Conservation (phyloP, 1,284 basidiomycete species). For the Peniophora sp. region DNA sequence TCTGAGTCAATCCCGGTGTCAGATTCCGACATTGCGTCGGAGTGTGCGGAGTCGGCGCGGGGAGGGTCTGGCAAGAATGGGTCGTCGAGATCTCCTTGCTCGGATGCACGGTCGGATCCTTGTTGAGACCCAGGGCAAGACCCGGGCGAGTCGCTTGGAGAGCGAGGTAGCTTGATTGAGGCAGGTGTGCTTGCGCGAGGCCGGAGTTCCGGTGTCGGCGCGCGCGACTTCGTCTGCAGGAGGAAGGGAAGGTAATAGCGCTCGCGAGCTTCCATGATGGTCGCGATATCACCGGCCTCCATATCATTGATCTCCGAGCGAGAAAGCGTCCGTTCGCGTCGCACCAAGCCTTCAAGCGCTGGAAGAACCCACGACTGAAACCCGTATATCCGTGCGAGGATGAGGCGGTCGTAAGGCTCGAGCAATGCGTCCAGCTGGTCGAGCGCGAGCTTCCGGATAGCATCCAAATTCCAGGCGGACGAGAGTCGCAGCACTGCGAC, state of each 20-base stretch:
- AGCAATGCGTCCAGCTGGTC: background rate
- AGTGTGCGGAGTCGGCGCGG: no score
- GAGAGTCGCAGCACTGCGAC: background rate
- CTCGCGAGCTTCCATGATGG: background rate
- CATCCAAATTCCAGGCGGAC: background rate
- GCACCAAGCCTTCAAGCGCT: background rate
- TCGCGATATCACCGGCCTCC: background rate
- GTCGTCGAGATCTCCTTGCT: no score
- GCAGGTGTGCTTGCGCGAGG: background rate
- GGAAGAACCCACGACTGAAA: background rate
- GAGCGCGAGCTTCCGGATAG: background rate
- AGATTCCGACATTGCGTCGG: no score
- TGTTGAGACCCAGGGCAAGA: no score
- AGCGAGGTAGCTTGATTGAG: background rate
- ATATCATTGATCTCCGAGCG: background rate
- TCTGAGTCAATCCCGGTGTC: no score
- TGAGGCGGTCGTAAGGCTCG: background rate
- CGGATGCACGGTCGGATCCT: no score
- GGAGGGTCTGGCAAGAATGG: no score
- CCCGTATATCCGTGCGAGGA: background rate
- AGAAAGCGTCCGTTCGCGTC: background rate
- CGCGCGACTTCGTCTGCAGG: no score
- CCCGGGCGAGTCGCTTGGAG: no score
- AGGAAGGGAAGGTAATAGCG: no score
- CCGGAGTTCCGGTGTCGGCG: background rate